phyloP scores from a whole-genome alignment of 352 stramenopile genomes.

The Globisporangium emineosum region DNA sequence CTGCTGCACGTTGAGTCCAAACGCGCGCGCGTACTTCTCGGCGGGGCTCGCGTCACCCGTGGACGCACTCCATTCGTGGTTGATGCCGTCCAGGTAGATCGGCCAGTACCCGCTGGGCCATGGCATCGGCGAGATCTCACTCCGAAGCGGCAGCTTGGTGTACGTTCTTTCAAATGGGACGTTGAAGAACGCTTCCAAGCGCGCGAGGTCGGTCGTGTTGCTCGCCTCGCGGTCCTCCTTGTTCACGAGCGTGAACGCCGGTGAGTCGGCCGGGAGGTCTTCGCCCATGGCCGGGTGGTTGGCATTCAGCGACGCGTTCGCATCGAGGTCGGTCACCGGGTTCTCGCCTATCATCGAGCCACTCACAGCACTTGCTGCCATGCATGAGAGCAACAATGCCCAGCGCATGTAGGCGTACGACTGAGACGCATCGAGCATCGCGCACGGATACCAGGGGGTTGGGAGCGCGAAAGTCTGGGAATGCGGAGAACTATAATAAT shows the following conservation, averaged over 20 bases:
- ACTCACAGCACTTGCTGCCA: conserved; percentile 20
- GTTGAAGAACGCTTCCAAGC: conserved; percentile 48
- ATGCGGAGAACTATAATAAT: neutral
- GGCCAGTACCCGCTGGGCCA: conserved; percentile 78
- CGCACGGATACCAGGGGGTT: neutral
- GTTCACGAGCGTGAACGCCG: conserved; percentile 24
- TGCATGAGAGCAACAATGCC: neutral
- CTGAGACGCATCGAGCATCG: neutral
- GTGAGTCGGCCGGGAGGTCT: conserved; percentile 21
- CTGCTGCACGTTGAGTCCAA: conserved; percentile 31
- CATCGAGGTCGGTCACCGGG: conserved; percentile 3
- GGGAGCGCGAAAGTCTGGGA: neutral
- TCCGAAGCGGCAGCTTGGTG: conserved; percentile 42
- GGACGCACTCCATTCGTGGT: conserved; percentile 40
- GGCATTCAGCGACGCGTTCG: conserved; percentile 5
- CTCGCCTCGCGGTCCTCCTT: conserved; percentile 26
- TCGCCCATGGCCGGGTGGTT: conserved; percentile 10
- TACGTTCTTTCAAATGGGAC: conserved; percentile 38
- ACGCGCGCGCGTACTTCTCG: conserved; percentile 49
- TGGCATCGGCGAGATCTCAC: conserved; percentile 35
- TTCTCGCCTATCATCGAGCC: conserved; percentile 23
- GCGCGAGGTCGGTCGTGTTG: conserved; percentile 34
- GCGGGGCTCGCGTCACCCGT: conserved; percentile 28
- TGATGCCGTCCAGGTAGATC: conserved; percentile 55
- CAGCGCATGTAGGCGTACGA: neutral